Conservation (phyloP, 2,329 filamentous ascomycete genomes). For the Phyllosticta citribraziliensis region DNA sequence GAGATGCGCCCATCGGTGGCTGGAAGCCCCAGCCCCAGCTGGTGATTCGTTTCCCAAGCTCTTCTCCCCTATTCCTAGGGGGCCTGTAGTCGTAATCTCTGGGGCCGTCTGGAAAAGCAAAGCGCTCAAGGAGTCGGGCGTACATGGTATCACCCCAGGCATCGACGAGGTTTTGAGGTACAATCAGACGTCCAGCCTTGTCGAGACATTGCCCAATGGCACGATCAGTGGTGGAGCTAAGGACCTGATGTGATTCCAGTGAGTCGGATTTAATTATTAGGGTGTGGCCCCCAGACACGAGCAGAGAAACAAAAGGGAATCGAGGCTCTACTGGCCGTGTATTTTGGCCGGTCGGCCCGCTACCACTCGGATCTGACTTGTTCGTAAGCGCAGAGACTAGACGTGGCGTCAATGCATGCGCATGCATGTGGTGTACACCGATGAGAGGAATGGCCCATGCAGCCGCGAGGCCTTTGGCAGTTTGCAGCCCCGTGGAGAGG, state of each 20-base stretch:
- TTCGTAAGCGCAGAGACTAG: conserved; percentile 49
- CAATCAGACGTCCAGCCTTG: conserved; percentile 68
- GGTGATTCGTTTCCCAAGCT: conserved; percentile 37
- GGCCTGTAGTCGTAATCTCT: conserved; percentile 45
- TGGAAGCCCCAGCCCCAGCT: conserved; percentile 58
- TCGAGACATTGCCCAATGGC: conserved; percentile 88
- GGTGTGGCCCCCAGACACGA: conserved; percentile 89
- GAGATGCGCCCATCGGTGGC: conserved; percentile 51
- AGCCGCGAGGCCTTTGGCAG: conserved; percentile 76
- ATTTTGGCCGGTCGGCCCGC: not conserved
- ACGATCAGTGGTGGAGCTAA: conserved; percentile 67
- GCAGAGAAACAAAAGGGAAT: conserved; percentile 80
- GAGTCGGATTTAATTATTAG: conserved; percentile 67
- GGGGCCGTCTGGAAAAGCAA: conserved; percentile 54
- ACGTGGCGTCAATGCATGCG: conserved; percentile 80
- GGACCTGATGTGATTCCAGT: conserved; percentile 59
- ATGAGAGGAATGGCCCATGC: conserved; percentile 77
- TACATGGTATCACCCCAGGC: conserved; percentile 61
- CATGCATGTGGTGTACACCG: conserved; percentile 86
- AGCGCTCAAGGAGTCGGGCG: conserved; percentile 66
- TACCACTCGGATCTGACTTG: not conserved
- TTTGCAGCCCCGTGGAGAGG: conserved; percentile 67
- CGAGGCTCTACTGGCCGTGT: conserved; percentile 30
- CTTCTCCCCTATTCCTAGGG: conserved; percentile 50
- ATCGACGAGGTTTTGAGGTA: conserved; percentile 53